Conservation (phyloP, 352 stramenopile species). For the Phytophthora colocasiae region DNA sequence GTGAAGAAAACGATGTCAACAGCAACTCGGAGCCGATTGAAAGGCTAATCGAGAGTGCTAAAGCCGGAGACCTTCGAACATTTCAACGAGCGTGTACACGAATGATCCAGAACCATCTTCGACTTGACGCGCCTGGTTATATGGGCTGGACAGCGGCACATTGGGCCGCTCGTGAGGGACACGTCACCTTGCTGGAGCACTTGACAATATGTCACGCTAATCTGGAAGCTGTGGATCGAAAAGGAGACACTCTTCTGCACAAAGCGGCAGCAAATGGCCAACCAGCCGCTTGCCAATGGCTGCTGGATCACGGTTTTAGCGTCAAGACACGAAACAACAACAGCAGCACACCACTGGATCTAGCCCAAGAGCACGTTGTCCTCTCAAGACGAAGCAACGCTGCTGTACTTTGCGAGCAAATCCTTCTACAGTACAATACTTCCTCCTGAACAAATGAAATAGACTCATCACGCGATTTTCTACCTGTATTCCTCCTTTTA, state of each 20-base stretch:
- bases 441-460: conserved; percentile 43
- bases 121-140: conserved; percentile 60
- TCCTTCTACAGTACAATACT: conserved; percentile 53
- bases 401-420: conserved; percentile 54
- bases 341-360: conserved; percentile 61
- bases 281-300: conserved; percentile 66
- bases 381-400: conserved; percentile 45
- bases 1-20: background rate
- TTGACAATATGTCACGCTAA: conserved; percentile 56
- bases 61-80: conserved; percentile 55
- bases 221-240: conserved; percentile 67
- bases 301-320: conserved; percentile 73
- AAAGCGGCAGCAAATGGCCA: conserved; percentile 83
- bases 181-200: conserved; percentile 72
- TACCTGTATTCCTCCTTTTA: conserved; percentile 10
- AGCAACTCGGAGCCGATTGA: conserved; percentile 61
- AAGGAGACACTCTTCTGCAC: conserved; percentile 76
- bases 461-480: background rate
- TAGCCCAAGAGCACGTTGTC: conserved; percentile 58
- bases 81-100: conserved; percentile 58
- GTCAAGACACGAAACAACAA: conserved; percentile 75
- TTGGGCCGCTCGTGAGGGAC: conserved; percentile 74
- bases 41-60: conserved; percentile 68
- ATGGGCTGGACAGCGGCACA: conserved; percentile 83
- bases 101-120: conserved; percentile 49